Evolutionary conservation across 2,329 filamentous ascomycete genomes (phyloP), one percentile per base, ranked within the genome.

Genomic region (Ceratocystis variospora): DNA sequence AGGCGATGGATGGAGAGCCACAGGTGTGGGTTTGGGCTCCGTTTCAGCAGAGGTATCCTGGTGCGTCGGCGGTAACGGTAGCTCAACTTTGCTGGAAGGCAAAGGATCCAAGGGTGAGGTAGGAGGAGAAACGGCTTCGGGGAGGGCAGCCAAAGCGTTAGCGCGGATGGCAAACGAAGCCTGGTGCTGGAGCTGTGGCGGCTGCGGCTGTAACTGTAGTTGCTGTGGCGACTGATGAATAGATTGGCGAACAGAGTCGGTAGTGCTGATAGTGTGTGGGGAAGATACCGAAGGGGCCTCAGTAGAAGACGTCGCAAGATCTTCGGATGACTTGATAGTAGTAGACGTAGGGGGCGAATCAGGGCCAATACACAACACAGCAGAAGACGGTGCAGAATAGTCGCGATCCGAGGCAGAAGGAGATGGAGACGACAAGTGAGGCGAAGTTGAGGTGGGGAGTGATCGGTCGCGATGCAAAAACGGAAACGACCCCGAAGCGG

Each of bases 401-500:
- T 68, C 66, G 41, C 66, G 66, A 45, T 68, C 66, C 12, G 66
- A 68, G 22, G 62, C 41, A 22, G 59, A 62, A 12, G 66, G 66
- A 15, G 66, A 68, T 3, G 66, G 57, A 25, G 66, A 68, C 8
- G 66, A 64, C n/a, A 62, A 19, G 10, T 64, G 48, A 10, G 66
- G 59, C 12, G 63, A 61, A 15, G 17, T 31, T 3, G 63, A 68
- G 28, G 53, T 33, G 12, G 53, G 63, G 5, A 61, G 31, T 5
- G 63, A 61, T 61, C 61, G 66, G 65, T 68, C 68, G 68, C 46
- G 64, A 62, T 66, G 68, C 53, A 65, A n/a, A 41, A 66, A 63
- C 5, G 65, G 61, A 61, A 61, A 66, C 63, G 63, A 67, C 70
- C 71, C 70, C 62, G 70, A 65, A 57, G 70, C 68, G 69, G 70